These are phyloP conservation scores for Centaurea solstitialis DNA, from an alignment of 129 eudicot genomes.

Conservation along the genomic window DNA sequence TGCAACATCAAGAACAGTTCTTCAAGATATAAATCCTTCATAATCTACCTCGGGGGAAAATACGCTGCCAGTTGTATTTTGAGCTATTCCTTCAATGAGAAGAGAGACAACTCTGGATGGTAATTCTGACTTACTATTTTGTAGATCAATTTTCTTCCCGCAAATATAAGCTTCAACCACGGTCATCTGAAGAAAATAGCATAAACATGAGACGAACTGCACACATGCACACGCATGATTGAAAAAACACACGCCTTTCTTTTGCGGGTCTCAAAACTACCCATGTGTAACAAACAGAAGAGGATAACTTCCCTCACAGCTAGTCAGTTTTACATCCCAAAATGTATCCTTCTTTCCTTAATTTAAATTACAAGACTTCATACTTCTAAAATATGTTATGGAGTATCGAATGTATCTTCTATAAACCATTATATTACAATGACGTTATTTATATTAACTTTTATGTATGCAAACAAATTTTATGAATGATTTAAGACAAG, in stretches of 20 bases:
- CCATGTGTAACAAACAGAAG: background rate
- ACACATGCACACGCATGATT: background rate
- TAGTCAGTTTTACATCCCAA: background rate
- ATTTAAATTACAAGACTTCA: background rate
- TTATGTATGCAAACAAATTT: background rate
- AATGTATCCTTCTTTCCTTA: background rate
- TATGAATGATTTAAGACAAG: background rate
- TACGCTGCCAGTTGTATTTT: constrained; percentile 89
- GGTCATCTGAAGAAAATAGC: constrained; percentile 68
- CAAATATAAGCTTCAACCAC: constrained; percentile 73
- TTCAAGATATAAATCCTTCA: background rate
- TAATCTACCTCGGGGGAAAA: constrained; percentile 72
- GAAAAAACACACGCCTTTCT: background rate
- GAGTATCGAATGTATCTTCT: background rate
- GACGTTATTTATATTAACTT: background rate
- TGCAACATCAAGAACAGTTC: background rate
- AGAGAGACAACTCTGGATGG: constrained; percentile 49
- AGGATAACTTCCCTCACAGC: background rate
- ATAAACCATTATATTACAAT: background rate
- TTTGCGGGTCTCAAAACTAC: background rate
- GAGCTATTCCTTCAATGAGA: constrained; percentile 78
- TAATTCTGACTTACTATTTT: constrained; percentile 53
- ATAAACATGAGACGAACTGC: background rate
- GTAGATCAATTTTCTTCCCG: constrained; percentile 65
- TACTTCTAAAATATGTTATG: background rate